phyloP scores from a whole-genome alignment of 1,284 basidiomycete genomes.

The Melampsora larici-populina region DNA sequence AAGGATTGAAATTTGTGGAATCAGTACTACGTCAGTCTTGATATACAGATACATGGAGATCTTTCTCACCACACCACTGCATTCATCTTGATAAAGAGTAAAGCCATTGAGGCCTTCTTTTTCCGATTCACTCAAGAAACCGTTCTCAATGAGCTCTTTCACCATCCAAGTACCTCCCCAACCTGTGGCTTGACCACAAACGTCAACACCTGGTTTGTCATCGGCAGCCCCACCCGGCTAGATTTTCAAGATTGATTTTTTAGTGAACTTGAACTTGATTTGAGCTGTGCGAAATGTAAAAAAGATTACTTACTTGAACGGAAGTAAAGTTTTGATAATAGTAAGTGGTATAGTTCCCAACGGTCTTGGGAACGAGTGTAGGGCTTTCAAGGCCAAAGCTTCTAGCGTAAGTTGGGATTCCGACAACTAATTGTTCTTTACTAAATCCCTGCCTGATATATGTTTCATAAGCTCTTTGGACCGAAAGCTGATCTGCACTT shows the following conservation, averaged over 20 bases:
- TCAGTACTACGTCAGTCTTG: background rate
- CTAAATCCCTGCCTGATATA: slow-evolving; percentile 27
- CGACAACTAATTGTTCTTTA: slow-evolving; percentile 15
- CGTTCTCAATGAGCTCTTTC: slow-evolving; percentile 19
- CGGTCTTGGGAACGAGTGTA: slow-evolving; percentile 32
- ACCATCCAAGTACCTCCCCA: slow-evolving; percentile 33
- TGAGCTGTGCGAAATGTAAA: background rate
- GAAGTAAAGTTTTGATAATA: slow-evolving; percentile 37
- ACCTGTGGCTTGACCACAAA: slow-evolving; percentile 23
- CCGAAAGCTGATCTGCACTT: slow-evolving; percentile 20
- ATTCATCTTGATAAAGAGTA: slow-evolving; percentile 22
- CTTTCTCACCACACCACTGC: slow-evolving; percentile 24
- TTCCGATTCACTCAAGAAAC: slow-evolving; percentile 29
- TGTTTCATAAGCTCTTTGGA: slow-evolving; percentile 19
- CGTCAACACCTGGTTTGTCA: slow-evolving; percentile 33
- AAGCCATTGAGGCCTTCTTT: slow-evolving; percentile 29
- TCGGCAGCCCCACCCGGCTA: slow-evolving; percentile 36
- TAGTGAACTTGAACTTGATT: background rate
- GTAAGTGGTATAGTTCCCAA: slow-evolving; percentile 29
- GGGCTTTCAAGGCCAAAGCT: slow-evolving; percentile 17
- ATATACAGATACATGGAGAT: background rate
- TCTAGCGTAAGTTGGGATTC: slow-evolving; percentile 35
- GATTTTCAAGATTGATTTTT: background rate
- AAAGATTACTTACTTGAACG: slow-evolving; percentile 26
- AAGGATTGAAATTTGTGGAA: background rate